Percentiles rank a stretch among this genome's conserved stretches.
These are phyloP conservation scores for Psilocybe tampanensis DNA, from an alignment of 768 basidiomycete genomes.

Conservation along the genomic window DNA sequence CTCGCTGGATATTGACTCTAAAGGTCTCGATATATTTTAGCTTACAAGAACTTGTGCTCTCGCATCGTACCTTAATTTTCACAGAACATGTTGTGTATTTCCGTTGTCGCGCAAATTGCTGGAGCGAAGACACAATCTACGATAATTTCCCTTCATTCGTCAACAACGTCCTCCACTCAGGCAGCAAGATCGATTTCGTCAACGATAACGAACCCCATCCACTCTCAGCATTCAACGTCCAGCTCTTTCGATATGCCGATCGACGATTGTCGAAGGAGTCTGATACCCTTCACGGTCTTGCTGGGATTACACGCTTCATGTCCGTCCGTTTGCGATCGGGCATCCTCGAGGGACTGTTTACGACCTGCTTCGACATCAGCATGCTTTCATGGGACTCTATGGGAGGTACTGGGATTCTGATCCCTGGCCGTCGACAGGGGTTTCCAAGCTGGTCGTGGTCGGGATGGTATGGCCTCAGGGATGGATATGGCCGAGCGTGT, in stretches of 20 bases:
- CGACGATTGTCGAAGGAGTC: background rate
- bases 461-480: background rate
- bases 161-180: background rate
- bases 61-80: background rate
- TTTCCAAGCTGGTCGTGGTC: conserved; percentile 6
- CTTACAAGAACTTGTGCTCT: background rate
- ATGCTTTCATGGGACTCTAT: background rate
- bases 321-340: background rate
- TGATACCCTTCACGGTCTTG: background rate
- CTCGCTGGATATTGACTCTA: background rate
- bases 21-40: background rate
- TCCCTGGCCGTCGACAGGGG: background rate
- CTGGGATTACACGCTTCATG: background rate
- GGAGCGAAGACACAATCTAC: background rate
- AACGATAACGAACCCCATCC: background rate
- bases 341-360: background rate
- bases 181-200: background rate
- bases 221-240: background rate
- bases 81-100: background rate
- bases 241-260: background rate
- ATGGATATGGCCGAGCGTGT: background rate
- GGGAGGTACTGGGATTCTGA: background rate
- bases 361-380: background rate
- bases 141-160: background rate
- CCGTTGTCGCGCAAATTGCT: background rate